Percentiles rank a stretch among this genome's conserved stretches.
phyloP scores from a whole-genome alignment of 805 yeast genomes.

The Yueomyces sinensis region DNA sequence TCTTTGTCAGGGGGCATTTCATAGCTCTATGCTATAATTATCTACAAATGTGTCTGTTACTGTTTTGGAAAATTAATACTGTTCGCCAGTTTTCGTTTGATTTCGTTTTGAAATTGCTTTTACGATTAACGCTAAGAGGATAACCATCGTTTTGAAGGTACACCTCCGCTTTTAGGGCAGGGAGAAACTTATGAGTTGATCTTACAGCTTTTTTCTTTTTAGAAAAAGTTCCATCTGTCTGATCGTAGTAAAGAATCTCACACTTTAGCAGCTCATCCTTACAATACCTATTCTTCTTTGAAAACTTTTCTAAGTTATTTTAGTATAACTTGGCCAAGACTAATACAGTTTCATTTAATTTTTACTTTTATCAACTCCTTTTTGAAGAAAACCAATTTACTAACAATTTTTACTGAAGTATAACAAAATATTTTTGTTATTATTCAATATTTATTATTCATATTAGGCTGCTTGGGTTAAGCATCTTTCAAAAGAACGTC shows the following conservation, averaged over 20 bases:
- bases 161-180: conserved; percentile 33
- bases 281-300: too few species aligned
- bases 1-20: conserved; percentile 64
- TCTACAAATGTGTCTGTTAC: conserved; percentile 81
- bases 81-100: conserved; percentile 33
- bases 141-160: conserved; percentile 33
- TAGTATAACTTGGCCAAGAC: too few species aligned
- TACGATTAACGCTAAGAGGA: conserved; percentile 29
- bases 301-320: too few species aligned
- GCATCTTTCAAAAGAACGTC: conserved; percentile 78
- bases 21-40: conserved; percentile 12
- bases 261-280: too few species aligned
- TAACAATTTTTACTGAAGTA: conserved; percentile 7
- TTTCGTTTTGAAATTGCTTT: conserved; percentile 23
- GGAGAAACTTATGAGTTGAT: conserved; percentile 67
- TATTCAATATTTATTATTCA: too few species aligned
- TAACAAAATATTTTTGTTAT: too few species aligned
- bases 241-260: conserved; percentile 88
- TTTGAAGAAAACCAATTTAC: conserved; percentile 4
- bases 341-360: too few species aligned
- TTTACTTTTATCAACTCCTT: neutral
- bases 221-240: conserved; percentile 8
- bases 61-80: conserved; percentile 82
- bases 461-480: conserved; percentile 96
- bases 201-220: conserved; percentile 12